A percentile compares a stretch with the other conserved stretches of the same genome.
These are phyloP conservation scores for Solanum stenotomum DNA, from an alignment of 257 asterid genomes.

Conservation along the genomic window DNA sequence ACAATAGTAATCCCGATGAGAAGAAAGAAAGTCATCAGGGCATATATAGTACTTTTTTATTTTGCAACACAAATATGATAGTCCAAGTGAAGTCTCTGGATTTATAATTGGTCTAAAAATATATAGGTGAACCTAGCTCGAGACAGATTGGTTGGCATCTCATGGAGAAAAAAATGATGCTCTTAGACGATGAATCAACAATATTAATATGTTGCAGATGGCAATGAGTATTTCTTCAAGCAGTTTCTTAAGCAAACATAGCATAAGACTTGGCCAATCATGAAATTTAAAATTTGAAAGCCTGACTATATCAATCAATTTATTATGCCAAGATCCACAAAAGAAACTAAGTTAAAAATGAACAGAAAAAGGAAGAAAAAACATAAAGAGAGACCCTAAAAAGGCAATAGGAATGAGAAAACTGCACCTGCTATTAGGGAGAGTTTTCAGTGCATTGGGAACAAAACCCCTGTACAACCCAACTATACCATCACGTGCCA, in stretches of 20 bases:
- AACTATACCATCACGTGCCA: slow-evolving; percentile 70
- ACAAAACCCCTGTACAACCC: slow-evolving; percentile 76
- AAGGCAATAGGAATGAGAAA: slow-evolving; percentile 5
- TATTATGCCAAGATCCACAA: neutral
- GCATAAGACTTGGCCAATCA: neutral
- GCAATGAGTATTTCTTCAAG: neutral
- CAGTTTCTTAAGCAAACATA: neutral
- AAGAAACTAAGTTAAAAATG: neutral
- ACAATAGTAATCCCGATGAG: neutral
- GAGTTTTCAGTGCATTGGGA: slow-evolving; percentile 70
- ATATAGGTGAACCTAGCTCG: too few relatives aligned
- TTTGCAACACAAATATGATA: too few relatives aligned
- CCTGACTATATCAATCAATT: neutral
- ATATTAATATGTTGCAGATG: neutral
- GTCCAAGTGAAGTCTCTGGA: too few relatives aligned
- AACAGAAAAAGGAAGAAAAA: neutral
- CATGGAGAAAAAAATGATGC: too few relatives aligned
- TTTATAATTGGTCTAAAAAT: too few relatives aligned
- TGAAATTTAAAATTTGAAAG: neutral
- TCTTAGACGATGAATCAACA: neutral
- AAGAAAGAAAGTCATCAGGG: neutral
- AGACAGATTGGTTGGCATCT: too few relatives aligned
- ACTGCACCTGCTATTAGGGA: slow-evolving; percentile 75
- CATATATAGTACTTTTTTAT: neutral
- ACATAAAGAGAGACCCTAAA: neutral